Evolutionary conservation across 805 yeast species (phyloP).

Genomic region (Blastobotrys americana): DNA sequence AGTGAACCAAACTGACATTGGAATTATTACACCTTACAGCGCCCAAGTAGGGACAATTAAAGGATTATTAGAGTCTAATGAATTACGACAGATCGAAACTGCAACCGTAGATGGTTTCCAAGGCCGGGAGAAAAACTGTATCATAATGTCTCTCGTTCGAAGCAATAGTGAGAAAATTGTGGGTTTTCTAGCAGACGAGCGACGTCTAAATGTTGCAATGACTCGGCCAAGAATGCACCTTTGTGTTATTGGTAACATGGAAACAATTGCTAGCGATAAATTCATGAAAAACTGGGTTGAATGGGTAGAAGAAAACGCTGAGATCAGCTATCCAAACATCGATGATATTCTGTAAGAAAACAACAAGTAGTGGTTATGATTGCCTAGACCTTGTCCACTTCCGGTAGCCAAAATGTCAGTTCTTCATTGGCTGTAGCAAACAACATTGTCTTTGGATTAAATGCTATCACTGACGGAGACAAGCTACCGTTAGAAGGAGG

Average conservation of each 20-base stretch:
- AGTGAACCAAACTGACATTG: constrained; percentile 53
- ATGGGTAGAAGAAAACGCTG: constrained; percentile 62
- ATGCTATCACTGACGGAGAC: constrained; percentile 44
- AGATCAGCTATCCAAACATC: constrained; percentile 59
- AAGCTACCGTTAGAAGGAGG: constrained; percentile 18
- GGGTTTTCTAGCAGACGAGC: constrained; percentile 73
- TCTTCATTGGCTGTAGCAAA: constrained; percentile 60
- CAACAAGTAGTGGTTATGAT: background rate
- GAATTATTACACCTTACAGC: constrained; percentile 83
- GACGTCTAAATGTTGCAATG: constrained; percentile 88
- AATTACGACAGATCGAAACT: constrained; percentile 48
- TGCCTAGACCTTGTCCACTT: constrained; percentile 2
- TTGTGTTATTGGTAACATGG: constrained; percentile 82
- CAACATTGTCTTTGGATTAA: constrained; percentile 54
- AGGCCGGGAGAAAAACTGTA: constrained; percentile 89
- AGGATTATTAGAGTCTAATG: constrained; percentile 36
- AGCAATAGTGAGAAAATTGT: constrained; percentile 64
- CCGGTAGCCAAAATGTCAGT: constrained; percentile 39
- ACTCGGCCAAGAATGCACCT: constrained; percentile 83
- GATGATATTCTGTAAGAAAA: constrained; percentile 18
- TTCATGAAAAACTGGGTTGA: constrained; percentile 60
- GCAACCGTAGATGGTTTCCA: constrained; percentile 95
- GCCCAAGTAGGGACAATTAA: constrained; percentile 72
- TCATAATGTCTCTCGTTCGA: constrained; percentile 72
- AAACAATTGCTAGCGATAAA: constrained; percentile 42